phyloP scores from a whole-genome alignment of 139 green algal genomes.

The Ettlia oleoabundans region DNA sequence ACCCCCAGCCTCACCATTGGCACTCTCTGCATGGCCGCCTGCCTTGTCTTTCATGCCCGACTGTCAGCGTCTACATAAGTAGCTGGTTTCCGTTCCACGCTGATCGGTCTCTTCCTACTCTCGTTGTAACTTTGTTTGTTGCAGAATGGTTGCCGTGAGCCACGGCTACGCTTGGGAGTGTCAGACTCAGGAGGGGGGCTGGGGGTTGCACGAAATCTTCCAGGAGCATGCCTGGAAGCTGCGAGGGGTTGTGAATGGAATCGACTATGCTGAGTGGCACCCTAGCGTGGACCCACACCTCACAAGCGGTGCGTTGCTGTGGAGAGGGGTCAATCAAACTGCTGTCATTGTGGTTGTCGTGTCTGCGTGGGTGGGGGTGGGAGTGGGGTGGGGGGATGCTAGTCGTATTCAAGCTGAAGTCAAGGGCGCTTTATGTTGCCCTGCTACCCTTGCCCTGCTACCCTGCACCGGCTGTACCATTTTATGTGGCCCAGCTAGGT shows the following conservation, averaged over 20 bases:
- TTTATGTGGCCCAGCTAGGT: background rate
- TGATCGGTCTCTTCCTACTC: too few species aligned
- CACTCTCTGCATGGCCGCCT: too few species aligned
- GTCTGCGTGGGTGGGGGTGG: background rate
- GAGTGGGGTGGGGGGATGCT: too few species aligned
- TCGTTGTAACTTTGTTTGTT: background rate
- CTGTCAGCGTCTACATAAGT: too few species aligned
- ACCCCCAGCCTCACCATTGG: too few species aligned
- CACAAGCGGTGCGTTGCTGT: slow-evolving; percentile 39
- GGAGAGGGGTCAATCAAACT: background rate
- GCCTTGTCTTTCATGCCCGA: too few species aligned
- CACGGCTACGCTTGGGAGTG: slow-evolving; percentile 96
- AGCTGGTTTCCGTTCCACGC: too few species aligned
- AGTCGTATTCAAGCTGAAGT: too few species aligned
- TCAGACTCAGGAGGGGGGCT: slow-evolving; percentile 95
- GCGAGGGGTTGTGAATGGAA: slow-evolving; percentile 88
- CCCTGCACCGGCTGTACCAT: too few species aligned
- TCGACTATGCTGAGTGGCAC: slow-evolving; percentile 90
- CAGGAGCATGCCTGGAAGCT: slow-evolving; percentile 89
- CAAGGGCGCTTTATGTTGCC: too few species aligned
- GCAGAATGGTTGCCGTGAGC: slow-evolving; percentile 35
- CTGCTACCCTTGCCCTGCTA: too few species aligned
- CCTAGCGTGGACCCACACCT: slow-evolving; percentile 74
- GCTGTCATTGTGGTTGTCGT: too few species aligned
- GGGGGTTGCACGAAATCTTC: slow-evolving; percentile 90